A percentile compares a stretch with the other conserved stretches of the same genome.
Evolutionary conservation across 345 rosid genomes (phyloP).

Genomic region (Lumnitzera racemosa): DNA sequence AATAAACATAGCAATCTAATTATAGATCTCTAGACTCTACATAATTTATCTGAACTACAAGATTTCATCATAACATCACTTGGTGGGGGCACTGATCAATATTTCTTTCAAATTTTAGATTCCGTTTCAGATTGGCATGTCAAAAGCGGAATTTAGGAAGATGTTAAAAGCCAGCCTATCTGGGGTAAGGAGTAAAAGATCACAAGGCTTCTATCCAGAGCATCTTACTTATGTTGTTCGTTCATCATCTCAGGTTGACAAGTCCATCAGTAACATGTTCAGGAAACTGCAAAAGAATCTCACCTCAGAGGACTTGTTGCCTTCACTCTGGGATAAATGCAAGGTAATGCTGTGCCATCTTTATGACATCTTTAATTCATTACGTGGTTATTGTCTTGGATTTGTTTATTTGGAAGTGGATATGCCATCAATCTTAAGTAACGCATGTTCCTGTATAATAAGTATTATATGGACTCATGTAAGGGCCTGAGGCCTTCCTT

Average conservation of each 20-base stretch:
- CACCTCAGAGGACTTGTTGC: constrained; percentile 83
- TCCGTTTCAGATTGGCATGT: constrained; percentile 85
- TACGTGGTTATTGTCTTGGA: background rate
- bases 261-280: constrained; percentile 79
- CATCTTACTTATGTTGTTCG: too few species aligned
- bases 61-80: background rate
- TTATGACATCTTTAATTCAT: background rate
- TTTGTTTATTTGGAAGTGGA: background rate
- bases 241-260: constrained; percentile 54
- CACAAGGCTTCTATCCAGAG: too few species aligned
- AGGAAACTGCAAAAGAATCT: constrained; percentile 94
- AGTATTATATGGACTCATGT: too few species aligned
- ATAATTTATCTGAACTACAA: too few species aligned
- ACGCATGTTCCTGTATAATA: too few species aligned
- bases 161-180: constrained; percentile 76
- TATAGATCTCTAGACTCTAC: too few species aligned
- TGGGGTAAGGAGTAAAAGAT: constrained; percentile 48
- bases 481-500: too few species aligned
- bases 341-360: constrained; percentile 37
- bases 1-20: too few species aligned
- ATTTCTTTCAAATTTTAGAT: constrained; percentile 34
- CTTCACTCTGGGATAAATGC: constrained; percentile 98
- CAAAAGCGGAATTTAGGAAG: constrained; percentile 84
- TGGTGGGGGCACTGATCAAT: constrained; percentile 3
- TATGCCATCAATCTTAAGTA: too few species aligned